Conservation (phyloP, 148 eudicot genomes). For the Amaranthus hypochondriacus region DNA sequence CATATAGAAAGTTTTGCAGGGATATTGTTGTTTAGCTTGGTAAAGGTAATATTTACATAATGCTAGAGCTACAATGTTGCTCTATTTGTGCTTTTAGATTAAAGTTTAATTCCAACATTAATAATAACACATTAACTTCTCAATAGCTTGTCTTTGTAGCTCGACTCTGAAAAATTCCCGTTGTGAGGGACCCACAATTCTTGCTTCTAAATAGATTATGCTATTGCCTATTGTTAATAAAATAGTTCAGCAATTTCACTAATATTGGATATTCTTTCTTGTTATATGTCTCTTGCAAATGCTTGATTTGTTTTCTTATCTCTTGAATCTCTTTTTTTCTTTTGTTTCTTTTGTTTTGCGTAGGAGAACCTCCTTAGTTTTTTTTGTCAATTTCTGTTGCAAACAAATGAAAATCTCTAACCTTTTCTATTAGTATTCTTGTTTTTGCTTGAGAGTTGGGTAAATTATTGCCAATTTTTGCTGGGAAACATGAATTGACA, state of each 20-base stretch:
- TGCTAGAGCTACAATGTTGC: conserved; percentile 47
- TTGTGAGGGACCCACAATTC: conserved; percentile 6
- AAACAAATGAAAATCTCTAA: too few species aligned
- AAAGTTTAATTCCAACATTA: conserved; percentile 35
- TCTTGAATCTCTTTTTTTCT: background rate
- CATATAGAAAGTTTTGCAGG: conserved; percentile 46
- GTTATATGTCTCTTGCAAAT: background rate
- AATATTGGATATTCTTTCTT: background rate
- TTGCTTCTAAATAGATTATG: conserved; percentile 15
- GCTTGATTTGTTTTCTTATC: background rate
- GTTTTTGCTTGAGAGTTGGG: too few species aligned
- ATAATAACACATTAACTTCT: conserved; percentile 40
- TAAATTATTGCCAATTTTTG: too few species aligned
- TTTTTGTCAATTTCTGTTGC: too few species aligned
- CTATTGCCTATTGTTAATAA: conserved; percentile 14
- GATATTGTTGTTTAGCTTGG: conserved; percentile 52
- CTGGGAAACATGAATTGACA: too few species aligned
- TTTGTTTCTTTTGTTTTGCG: too few species aligned
- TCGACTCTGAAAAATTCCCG: conserved; percentile 9
- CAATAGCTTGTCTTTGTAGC: conserved; percentile 20
- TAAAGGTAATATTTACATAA: conserved; percentile 39
- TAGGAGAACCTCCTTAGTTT: too few species aligned
- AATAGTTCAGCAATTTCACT: background rate
- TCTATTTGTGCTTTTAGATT: conserved; percentile 39
- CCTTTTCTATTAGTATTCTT: too few species aligned